phyloP scores from a whole-genome alignment of 768 basidiomycete genomes.

The Favolaschia claudopus region DNA sequence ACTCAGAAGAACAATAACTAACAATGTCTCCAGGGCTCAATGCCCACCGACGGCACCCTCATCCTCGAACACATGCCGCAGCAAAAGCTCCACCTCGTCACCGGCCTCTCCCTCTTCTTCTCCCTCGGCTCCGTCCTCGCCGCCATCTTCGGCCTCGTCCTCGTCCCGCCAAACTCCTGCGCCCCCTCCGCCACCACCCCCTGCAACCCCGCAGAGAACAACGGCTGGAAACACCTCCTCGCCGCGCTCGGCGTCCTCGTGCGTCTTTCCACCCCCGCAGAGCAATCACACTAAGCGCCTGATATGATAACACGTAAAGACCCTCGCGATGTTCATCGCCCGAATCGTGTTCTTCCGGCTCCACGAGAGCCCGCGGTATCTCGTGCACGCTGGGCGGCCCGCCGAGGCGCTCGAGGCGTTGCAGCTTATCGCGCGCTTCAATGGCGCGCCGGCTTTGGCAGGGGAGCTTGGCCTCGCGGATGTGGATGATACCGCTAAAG shows the following conservation, averaged over 20 bases:
- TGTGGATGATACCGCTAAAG: slow-evolving; percentile 44
- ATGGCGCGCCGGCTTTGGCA: slow-evolving; percentile 69
- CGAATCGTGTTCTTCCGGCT: slow-evolving; percentile 91
- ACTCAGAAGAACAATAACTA: no score
- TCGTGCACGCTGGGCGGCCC: slow-evolving; percentile 87
- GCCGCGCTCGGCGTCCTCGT: slow-evolving; percentile 82
- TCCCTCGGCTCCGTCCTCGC: slow-evolving; percentile 90
- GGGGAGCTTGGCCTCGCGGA: slow-evolving; percentile 77
- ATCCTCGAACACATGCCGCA: slow-evolving; percentile 93
- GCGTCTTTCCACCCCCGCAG: slow-evolving; percentile 42
- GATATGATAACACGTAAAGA: slow-evolving; percentile 69
- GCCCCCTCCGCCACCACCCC: slow-evolving; percentile 42
- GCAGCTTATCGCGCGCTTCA: slow-evolving; percentile 85
- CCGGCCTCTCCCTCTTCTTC: slow-evolving; percentile 94
- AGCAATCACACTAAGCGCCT: slow-evolving; percentile 16
- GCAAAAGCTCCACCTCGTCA: slow-evolving; percentile 91
- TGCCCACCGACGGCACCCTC: slow-evolving; percentile 97
- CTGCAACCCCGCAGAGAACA: slow-evolving; percentile 79
- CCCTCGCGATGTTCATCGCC: slow-evolving; percentile 83
- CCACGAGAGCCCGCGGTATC: slow-evolving; percentile 93
- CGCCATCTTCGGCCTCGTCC: slow-evolving; percentile 78
- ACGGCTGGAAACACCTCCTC: slow-evolving; percentile 91
- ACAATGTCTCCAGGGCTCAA: slow-evolving; percentile 69
- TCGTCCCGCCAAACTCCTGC: slow-evolving; percentile 83
- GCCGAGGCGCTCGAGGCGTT: slow-evolving; percentile 86